phyloP scores from a whole-genome alignment of 192 early-diverging fungal genomes.

The Diversispora eburnea region DNA sequence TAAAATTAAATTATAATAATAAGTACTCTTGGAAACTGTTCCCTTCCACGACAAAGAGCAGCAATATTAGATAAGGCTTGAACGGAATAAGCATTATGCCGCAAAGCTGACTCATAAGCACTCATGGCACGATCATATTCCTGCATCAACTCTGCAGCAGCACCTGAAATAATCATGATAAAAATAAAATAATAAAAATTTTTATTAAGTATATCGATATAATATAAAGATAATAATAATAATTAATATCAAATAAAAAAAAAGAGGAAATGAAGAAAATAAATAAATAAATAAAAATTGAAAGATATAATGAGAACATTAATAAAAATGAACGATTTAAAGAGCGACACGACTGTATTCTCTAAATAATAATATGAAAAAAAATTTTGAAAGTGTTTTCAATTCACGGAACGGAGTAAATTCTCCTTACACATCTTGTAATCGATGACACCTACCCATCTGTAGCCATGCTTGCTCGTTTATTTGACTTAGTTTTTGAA shows the following conservation, averaged over 20 bases:
- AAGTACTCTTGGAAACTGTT: conserved; percentile 73
- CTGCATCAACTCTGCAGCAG: conserved; percentile 43
- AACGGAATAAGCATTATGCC: conserved; percentile 92
- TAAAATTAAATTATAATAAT: conserved; percentile 11
- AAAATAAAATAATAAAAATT: neutral
- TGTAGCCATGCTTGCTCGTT: conserved; percentile 65
- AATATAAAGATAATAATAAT: neutral
- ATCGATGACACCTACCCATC: conserved; percentile 37
- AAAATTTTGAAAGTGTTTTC: no score
- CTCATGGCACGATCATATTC: conserved; percentile 82
- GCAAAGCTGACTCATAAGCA: conserved; percentile 84
- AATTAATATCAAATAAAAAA: neutral
- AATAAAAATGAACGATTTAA: neutral
- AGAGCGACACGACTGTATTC: no score
- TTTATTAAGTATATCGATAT: neutral
- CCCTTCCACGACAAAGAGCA: conserved; percentile 74
- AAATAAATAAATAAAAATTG: no score
- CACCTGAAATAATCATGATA: neutral
- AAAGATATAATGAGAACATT: neutral
- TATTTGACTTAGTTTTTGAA: conserved; percentile 47
- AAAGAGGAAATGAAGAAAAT: no score
- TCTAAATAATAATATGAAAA: no score
- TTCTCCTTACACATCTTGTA: no score
- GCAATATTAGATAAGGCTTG: conserved; percentile 77
- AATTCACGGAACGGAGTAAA: no score